Evolutionary conservation across 148 eudicot species (phyloP).

Genomic region (Chenopodium formosanum): DNA sequence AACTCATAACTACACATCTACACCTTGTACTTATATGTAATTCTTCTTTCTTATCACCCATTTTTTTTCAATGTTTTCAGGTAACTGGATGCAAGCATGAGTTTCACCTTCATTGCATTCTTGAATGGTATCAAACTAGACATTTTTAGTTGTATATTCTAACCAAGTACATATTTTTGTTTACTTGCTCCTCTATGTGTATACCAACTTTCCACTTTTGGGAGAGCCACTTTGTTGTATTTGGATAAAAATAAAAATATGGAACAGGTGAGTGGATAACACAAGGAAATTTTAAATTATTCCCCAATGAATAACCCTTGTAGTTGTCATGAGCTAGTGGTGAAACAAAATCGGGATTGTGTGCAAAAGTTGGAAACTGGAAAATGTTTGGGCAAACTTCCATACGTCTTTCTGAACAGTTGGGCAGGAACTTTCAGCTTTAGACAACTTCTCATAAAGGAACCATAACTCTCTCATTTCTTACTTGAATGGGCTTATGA

Average conservation of each 20-base stretch:
- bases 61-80: slow-evolving; percentile 32
- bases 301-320: too few relatives aligned
- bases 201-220: slow-evolving; percentile 3
- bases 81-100: slow-evolving; percentile 87
- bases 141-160: neutral
- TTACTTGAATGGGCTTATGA: too few relatives aligned
- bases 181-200: neutral
- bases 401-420: too few relatives aligned
- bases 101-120: slow-evolving; percentile 96
- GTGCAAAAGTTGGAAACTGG: too few relatives aligned
- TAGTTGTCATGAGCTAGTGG: too few relatives aligned
- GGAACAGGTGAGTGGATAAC: too few relatives aligned
- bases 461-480: too few relatives aligned
- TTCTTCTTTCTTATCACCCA: neutral
- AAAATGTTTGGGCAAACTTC: too few relatives aligned
- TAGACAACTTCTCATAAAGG: too few relatives aligned
- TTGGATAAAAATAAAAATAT: neutral
- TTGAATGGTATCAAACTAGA: slow-evolving; percentile 66
- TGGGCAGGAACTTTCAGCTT: too few relatives aligned
- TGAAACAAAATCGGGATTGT: too few relatives aligned
- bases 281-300: too few relatives aligned
- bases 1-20: neutral
- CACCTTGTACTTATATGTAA: neutral
- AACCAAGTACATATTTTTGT: neutral
- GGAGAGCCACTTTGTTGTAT: neutral